Percentiles rank a stretch among this genome's conserved stretches.
Conservation (phyloP, 441 rosid genomes). For the Adansonia rubrostipa region DNA sequence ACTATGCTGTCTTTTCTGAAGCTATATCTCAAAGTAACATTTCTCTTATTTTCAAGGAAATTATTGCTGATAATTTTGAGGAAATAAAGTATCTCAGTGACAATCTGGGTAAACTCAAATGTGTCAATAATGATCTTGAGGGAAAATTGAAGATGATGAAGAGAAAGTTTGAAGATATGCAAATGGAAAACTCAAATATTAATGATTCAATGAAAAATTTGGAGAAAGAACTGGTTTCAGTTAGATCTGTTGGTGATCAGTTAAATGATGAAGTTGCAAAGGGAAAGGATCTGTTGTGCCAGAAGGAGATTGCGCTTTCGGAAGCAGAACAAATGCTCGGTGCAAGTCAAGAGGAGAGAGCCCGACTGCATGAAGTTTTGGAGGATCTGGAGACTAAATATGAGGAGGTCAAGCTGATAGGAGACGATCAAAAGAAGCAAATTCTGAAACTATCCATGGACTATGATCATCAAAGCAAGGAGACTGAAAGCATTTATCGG, state of each 20-base stretch:
- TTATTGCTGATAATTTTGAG: constrained; percentile 48
- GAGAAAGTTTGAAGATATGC: constrained; percentile 45
- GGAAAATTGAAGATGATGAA: constrained; percentile 55
- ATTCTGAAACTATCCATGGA: constrained; percentile 57
- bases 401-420: constrained; percentile 52
- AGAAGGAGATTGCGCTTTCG: constrained; percentile 51
- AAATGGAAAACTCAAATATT: constrained; percentile 42
- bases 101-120: constrained; percentile 48
- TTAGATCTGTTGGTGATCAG: constrained; percentile 46
- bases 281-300: constrained; percentile 47
- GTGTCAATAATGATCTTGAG: constrained; percentile 55
- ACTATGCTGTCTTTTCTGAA: constrained; percentile 49
- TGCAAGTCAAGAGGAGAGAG: constrained; percentile 48
- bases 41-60: constrained; percentile 57
- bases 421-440: constrained; percentile 58
- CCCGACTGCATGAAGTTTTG: constrained; percentile 47
- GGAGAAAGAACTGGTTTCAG: constrained; percentile 45
- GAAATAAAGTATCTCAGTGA: constrained; percentile 51
- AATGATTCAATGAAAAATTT: constrained; percentile 42
- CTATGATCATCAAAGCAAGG: constrained; percentile 51
- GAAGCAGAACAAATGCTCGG: constrained; percentile 51
- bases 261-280: constrained; percentile 52
- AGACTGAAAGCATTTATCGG: constrained; percentile 42
- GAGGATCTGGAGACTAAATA: constrained; percentile 59
- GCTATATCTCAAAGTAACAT: constrained; percentile 55